Percentiles rank a stretch among this genome's conserved stretches.
Evolutionary conservation across 371 early-diverging fungal species (phyloP).

Genomic region (Funneliformis caledonium): DNA sequence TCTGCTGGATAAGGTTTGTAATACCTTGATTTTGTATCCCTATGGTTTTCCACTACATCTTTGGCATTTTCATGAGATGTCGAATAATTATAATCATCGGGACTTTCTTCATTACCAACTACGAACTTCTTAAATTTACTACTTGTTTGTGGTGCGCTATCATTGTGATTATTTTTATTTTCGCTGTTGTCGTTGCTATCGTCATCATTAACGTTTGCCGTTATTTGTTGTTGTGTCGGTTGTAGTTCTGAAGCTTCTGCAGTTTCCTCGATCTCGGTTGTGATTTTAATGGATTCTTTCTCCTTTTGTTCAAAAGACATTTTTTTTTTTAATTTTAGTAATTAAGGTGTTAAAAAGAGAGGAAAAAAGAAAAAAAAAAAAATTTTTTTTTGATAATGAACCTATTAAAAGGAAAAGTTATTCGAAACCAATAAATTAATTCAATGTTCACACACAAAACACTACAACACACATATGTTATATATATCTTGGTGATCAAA

Average conservation of each 20-base stretch:
- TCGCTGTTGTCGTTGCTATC: background rate
- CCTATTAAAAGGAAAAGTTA: no score
- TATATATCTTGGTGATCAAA: background rate
- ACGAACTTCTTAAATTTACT: constrained; percentile 22
- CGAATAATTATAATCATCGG: background rate
- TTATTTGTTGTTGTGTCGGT: background rate
- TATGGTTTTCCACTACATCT: background rate
- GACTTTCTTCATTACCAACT: constrained; percentile 10
- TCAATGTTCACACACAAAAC: no score
- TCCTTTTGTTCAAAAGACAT: no score
- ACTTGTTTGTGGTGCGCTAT: background rate
- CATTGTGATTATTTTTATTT: background rate
- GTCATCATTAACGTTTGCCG: background rate
- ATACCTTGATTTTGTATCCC: constrained; percentile 4
- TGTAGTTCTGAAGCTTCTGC: no score
- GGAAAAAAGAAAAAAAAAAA: no score
- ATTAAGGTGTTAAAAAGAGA: no score
- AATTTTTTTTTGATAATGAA: no score
- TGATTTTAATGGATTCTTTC: no score
- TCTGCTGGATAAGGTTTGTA: constrained; percentile 22
- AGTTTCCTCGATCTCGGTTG: no score
- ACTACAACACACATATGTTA: background rate
- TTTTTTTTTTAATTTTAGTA: no score
- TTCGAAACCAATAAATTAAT: no score
- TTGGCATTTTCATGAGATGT: background rate